Evolutionary conservation across 345 rosid genomes (phyloP).

Genomic region (Chamaenerion angustifolium): DNA sequence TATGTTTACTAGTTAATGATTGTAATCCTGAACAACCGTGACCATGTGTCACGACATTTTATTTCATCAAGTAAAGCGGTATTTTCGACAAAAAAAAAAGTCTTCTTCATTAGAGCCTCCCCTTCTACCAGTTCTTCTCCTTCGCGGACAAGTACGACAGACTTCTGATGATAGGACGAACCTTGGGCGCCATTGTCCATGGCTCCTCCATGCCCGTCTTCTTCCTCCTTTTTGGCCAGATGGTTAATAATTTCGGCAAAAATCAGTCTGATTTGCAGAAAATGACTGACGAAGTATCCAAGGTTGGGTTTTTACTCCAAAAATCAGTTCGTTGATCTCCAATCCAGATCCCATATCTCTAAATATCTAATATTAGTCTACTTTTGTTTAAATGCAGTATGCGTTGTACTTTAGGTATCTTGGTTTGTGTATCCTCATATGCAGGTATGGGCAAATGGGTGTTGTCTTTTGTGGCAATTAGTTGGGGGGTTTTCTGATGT

Average conservation of each 20-base stretch:
- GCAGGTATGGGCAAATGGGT: conserved; percentile 38
- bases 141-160: conserved; percentile 89
- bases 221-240: conserved; percentile 88
- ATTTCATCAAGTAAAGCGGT: too few species aligned
- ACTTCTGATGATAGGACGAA: conserved; percentile 59
- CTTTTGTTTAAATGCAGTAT: conserved; percentile 43
- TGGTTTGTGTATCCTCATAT: conserved; percentile 91
- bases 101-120: too few species aligned
- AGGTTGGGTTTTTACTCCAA: conserved; percentile 22
- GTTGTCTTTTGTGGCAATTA: background rate
- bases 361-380: background rate
- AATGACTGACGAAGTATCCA: conserved; percentile 90
- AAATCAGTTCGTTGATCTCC: background rate
- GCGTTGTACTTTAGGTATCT: conserved; percentile 92
- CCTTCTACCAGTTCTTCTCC: conserved; percentile 82
- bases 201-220: conserved; percentile 98
- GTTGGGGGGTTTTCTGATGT: background rate
- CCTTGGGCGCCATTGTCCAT: conserved; percentile 79
- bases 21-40: too few species aligned
- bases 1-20: too few species aligned
- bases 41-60: too few species aligned
- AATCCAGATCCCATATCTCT: conserved; percentile 41
- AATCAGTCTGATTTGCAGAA: conserved; percentile 67
- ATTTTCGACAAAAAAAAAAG: too few species aligned
- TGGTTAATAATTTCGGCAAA: conserved; percentile 97